These are phyloP conservation scores for Fusarium sp. DNA, from an alignment of 2,329 filamentous ascomycete species.

Conservation along the genomic window DNA sequence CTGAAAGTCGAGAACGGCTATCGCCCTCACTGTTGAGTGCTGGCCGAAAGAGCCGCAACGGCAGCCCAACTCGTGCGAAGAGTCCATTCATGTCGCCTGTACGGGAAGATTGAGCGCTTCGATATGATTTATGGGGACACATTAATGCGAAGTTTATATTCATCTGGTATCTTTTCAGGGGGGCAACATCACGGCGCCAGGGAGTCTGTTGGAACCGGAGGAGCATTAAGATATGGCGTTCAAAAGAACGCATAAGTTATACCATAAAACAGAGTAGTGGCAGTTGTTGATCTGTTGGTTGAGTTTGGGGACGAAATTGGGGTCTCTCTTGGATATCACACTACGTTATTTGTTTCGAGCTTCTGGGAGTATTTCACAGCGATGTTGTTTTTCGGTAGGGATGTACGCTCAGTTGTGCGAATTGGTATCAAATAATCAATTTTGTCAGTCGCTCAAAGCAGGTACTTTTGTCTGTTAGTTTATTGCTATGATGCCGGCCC, in stretches of 20 bases:
- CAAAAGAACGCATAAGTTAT: constrained; percentile 11
- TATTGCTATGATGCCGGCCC: neutral
- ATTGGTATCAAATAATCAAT: neutral
- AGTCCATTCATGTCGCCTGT: constrained; percentile 63
- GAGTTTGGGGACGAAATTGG: neutral
- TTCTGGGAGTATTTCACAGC: neutral
- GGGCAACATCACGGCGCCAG: constrained; percentile 19
- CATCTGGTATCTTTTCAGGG: neutral
- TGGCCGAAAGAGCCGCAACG: constrained; percentile 64
- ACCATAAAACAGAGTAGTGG: constrained; percentile 18
- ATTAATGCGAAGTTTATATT: neutral
- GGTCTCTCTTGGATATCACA: constrained; percentile 1
- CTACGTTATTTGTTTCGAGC: neutral
- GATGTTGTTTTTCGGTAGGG: neutral
- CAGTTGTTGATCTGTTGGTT: neutral
- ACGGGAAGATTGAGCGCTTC: constrained; percentile 49
- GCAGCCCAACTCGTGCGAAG: constrained; percentile 66
- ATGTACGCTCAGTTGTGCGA: neutral
- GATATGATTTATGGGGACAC: neutral
- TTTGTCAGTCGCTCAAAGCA: constrained; percentile 15
- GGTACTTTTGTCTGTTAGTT: neutral
- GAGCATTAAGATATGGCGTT: constrained; percentile 19
- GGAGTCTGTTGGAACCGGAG: neutral
- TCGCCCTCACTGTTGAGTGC: constrained; percentile 63
- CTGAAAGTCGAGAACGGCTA: constrained; percentile 85